Conservation (phyloP, 2,329 filamentous ascomycete species). For the Fusarium acutatum region DNA sequence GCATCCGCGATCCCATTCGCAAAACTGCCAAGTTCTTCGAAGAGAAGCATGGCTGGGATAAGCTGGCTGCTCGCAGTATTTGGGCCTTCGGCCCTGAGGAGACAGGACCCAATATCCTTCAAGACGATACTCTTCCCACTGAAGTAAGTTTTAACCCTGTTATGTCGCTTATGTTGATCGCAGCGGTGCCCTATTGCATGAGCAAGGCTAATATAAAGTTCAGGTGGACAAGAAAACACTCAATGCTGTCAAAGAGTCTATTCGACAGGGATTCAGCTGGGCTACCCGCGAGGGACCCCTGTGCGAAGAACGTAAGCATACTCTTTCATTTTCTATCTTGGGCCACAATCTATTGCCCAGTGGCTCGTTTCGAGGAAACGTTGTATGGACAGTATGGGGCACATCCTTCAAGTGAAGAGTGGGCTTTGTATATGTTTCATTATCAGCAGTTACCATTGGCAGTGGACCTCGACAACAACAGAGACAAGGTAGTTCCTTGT, state of each 20-base stretch:
- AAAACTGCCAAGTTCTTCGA: conserved; percentile 98
- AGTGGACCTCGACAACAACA: conserved; percentile 30
- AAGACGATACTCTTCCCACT: conserved; percentile 93
- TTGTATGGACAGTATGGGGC: conserved; percentile 5
- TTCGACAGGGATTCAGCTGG: conserved; percentile 97
- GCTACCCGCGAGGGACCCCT: conserved; percentile 93
- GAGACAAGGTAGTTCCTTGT: conserved; percentile 29
- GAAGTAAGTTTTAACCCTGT: conserved; percentile 63
- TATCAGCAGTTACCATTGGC: conserved; percentile 16
- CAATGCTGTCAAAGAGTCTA: conserved; percentile 86
- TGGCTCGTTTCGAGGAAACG: neutral
- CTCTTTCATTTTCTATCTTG: conserved; percentile 1
- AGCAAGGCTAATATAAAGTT: conserved; percentile 2
- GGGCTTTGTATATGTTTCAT: conserved; percentile 9
- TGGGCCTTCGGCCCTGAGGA: conserved; percentile 99
- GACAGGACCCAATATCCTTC: conserved; percentile 91
- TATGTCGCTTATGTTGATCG: neutral
- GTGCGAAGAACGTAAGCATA: conserved; percentile 89
- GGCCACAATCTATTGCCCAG: conserved; percentile 1
- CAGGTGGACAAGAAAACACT: conserved; percentile 92
- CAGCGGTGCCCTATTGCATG: conserved; percentile 1
- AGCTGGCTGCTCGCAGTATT: conserved; percentile 91
- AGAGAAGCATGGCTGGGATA: conserved; percentile 96
- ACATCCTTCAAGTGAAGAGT: conserved; percentile 32
- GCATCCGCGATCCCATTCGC: conserved; percentile 89